phyloP scores from a whole-genome alignment of 2,329 filamentous ascomycete genomes.

The Dryadomyces sulphureus region DNA sequence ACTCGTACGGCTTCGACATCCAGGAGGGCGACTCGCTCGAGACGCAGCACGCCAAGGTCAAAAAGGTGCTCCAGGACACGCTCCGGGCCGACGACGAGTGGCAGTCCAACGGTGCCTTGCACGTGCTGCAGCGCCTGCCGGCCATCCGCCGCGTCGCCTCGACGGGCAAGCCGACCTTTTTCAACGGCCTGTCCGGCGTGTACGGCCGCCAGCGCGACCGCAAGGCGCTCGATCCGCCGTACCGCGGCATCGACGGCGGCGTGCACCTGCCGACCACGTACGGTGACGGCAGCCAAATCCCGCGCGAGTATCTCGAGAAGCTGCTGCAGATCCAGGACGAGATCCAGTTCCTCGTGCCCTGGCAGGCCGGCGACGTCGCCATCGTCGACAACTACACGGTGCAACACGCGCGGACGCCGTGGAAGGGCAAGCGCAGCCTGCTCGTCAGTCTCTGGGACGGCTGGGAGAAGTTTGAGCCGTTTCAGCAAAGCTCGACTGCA shows the following conservation, averaged over 20 bases:
- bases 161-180: constrained; percentile 3
- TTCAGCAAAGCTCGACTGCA: too few species aligned
- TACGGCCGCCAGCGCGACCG: constrained; percentile 4
- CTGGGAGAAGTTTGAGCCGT: too few species aligned
- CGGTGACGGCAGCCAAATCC: constrained; percentile 6
- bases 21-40: constrained; percentile 1
- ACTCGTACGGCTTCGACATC: constrained; percentile 9
- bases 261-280: constrained; percentile 6
- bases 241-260: constrained; percentile 4
- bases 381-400: constrained; percentile 8
- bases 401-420: too few species aligned
- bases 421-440: too few species aligned
- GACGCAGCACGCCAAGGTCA: constrained; percentile 6
- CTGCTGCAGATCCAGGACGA: constrained; percentile 6
- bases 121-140: constrained; percentile 7
- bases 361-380: constrained; percentile 9
- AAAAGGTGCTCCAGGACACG: constrained; percentile 1
- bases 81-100: constrained; percentile 7
- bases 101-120: constrained; percentile 7
- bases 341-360: constrained; percentile 8
- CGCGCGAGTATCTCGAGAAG: constrained; percentile 4
- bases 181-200: constrained; percentile 8
- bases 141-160: constrained; percentile 5
- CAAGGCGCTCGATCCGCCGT: constrained; percentile 5
- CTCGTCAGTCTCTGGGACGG: too few species aligned